Evolutionary conservation across 805 yeast genomes (phyloP), one percentile per base, ranked within the genome.

Genomic region (Metschnikowia continentalis): DNA sequence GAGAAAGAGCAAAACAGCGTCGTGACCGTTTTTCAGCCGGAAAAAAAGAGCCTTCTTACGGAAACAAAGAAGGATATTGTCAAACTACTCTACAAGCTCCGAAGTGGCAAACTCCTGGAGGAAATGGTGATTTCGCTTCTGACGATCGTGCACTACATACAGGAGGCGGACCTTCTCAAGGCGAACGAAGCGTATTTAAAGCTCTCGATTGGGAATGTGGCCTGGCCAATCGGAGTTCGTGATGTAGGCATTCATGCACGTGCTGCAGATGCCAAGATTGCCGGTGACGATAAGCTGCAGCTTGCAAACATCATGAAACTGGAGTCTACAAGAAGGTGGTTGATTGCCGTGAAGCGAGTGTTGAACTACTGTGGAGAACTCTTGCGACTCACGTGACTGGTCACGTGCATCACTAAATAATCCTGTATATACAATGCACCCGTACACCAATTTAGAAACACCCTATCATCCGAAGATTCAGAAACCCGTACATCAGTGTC

Each of bases 141-240:
- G 3, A 84, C 88, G 0, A 78, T 87, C 1, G 57, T 85, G 7
- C 74, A 77, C 55, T 76, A 83, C 58, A 49, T 87, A n/a, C 96
- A 89, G 64, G 61, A 68, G 10, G 60, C 64, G 14, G 76, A 82
- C 35, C 82, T 65, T 56, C 62, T 64, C 35, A 69, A 69, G 46
- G 89, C 92, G 4, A 79, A 79, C 52, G 88, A 88, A 59, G 74
- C 83, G 23, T 90, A 90, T 59, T 70, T 89, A 73, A 79, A 84
- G 54, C 68, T 90, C 51, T 84, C 92, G 61, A 84, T 90, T 15
- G 97, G 96, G 1, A 88, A 88, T 58, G 89, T 86, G 2, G 91
- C 94, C 4, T 90, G 96, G 96, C 97, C 97, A 2, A 86, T 89
- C 56, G 97, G 96, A 26, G 87, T 90, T 13, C 72, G 82, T 6